phyloP scores from a whole-genome alignment of 257 asterid species.

The Fraxinus excelsior region DNA sequence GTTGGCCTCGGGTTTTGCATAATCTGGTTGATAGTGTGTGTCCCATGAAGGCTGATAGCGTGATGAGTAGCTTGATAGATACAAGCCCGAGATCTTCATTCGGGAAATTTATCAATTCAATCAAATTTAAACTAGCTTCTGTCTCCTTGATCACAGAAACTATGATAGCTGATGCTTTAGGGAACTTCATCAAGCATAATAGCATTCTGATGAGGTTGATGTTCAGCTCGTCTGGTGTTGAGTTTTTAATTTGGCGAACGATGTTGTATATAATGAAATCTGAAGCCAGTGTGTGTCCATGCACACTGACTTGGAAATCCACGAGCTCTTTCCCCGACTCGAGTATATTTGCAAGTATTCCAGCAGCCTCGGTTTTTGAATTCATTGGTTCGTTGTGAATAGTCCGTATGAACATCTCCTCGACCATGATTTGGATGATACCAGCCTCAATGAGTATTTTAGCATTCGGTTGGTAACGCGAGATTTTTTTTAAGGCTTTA shows the following conservation, averaged over 20 bases:
- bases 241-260: constrained; percentile 43
- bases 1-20: constrained; percentile 72
- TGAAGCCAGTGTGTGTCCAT: constrained; percentile 67
- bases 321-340: constrained; percentile 64
- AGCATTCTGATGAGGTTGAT: constrained; percentile 60
- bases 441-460: constrained; percentile 59
- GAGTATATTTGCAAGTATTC: constrained; percentile 66
- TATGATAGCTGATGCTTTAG: constrained; percentile 50
- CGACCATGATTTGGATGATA: constrained; percentile 54
- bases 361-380: constrained; percentile 62
- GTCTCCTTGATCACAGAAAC: constrained; percentile 74
- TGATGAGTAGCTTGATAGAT: constrained; percentile 53
- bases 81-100: constrained; percentile 64
- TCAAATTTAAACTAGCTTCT: constrained; percentile 63
- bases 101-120: constrained; percentile 61
- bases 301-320: constrained; percentile 45
- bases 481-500: constrained; percentile 64
- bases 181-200: constrained; percentile 56
- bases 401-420: constrained; percentile 61
- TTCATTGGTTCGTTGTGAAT: constrained; percentile 45
- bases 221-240: constrained; percentile 61
- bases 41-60: constrained; percentile 66
- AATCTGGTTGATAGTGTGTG: constrained; percentile 69
- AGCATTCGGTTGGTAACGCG: constrained; percentile 52
- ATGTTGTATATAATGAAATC: constrained; percentile 69